Evolutionary conservation across 2,329 filamentous ascomycete genomes (phyloP).

Genomic region (Colletotrichum sp.): DNA sequence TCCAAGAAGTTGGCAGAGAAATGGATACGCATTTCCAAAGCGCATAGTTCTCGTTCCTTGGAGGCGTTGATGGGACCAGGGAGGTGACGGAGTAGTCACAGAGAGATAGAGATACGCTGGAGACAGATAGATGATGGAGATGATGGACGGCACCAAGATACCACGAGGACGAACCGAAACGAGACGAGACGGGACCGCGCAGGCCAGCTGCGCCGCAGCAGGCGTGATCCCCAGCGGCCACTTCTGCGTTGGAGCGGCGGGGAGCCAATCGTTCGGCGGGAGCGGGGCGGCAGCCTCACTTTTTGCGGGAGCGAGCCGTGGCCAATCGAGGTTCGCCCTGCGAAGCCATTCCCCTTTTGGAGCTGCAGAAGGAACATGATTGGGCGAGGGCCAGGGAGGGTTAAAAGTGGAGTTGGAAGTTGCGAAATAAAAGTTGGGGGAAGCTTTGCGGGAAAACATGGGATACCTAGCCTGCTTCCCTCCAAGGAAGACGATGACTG

Average conservation of each 20-base stretch:
- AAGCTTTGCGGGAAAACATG: not conserved
- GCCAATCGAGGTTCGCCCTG: slow-evolving; percentile 12
- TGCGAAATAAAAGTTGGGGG: not conserved
- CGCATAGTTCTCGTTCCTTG: not conserved
- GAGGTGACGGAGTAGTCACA: not conserved
- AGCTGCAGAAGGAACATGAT: not conserved
- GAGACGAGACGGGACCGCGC: not conserved
- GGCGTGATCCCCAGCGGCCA: not conserved
- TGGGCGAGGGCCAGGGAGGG: not conserved
- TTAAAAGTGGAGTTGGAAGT: not conserved
- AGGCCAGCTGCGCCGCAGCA: not conserved
- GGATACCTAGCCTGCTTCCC: not conserved
- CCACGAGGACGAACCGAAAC: not conserved
- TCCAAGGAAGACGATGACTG: not conserved
- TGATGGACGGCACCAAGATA: not conserved
- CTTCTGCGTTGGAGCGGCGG: not conserved
- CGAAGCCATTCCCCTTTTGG: not conserved
- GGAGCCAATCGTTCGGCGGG: slow-evolving; percentile 2
- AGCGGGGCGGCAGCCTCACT: slow-evolving; percentile 22
- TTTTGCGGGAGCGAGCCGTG: slow-evolving; percentile 7
- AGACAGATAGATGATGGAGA: not conserved
- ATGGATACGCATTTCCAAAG: not conserved
- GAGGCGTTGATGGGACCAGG: not conserved
- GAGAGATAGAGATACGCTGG: not conserved
- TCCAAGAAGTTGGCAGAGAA: not conserved